Evolutionary conservation across 345 rosid species (phyloP), one percentile per base, ranked within the genome.

Genomic region (Populus simonii): DNA sequence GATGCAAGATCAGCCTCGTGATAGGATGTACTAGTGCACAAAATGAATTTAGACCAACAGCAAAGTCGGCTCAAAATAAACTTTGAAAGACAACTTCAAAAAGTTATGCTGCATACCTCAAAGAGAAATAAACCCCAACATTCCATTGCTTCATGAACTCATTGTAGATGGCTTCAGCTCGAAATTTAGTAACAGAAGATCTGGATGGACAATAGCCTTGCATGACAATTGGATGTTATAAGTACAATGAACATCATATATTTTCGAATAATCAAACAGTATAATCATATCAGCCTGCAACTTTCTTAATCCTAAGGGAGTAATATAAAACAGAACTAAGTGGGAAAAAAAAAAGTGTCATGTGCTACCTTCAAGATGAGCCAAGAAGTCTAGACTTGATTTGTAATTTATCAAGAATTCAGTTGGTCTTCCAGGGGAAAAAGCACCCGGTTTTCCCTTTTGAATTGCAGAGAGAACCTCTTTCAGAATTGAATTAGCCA

Each of bases 61-160:
- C 13, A 1, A 59, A 3, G 29, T 59, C 15, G 1, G 25, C 12
- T 59, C 65, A 59, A 59, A 59, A 59, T 59, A 59, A 57, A n/a
- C 65, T n/a, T 59, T 3, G 29, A 68, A 70, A 65, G 39, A 20
- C 15, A 62, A 63, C 41, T 71, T 73, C 47, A 47, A 83, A 74
- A 66, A 70, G 38, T 25, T 59, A 70, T 36, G 66, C 8, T 65
- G 31, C 80, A 78, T 90, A 92, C 99, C 99, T 91, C 83, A 96
- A 81, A 35, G 99, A 91, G 84, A 94, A 94, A 81, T 96, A 94
- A 78, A 96, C 97, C 75, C 96, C 97, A 81, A 94, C 82, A 72
- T 96, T 96, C 99, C 99, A 94, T 75, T 91, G 97, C 88, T 92
- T 96, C 93, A 92, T 85, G 89, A 92, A 96, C 75, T 96, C 97